Evolutionary conservation across 805 yeast genomes (phyloP).

Genomic region (Wickerhamiella sergipiensis): DNA sequence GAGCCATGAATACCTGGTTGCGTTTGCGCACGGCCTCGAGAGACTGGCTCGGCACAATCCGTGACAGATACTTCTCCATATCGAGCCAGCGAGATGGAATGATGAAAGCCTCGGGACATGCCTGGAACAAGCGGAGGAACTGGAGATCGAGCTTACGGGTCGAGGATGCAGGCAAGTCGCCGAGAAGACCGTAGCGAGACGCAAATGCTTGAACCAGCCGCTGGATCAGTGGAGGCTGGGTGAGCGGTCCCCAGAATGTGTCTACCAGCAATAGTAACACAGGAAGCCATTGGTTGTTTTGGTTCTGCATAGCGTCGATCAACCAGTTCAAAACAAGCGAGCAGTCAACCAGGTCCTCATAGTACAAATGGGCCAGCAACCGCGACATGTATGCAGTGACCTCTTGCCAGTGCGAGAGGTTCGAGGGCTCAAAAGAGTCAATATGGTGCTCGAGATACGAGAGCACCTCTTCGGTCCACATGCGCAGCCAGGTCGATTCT

Average conservation of each 20-base stretch:
- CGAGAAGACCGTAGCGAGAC: neutral
- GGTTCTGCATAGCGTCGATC: slow-evolving; percentile 35
- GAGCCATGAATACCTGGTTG: slow-evolving; percentile 11
- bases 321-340: slow-evolving; percentile 51
- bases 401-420: slow-evolving; percentile 28
- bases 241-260: slow-evolving; percentile 58
- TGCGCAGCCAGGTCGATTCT: slow-evolving; percentile 59
- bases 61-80: slow-evolving; percentile 2
- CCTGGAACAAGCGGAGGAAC: slow-evolving; percentile 4
- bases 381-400: slow-evolving; percentile 48
- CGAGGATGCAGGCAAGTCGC: neutral
- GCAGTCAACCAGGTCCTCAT: slow-evolving; percentile 53
- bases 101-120: slow-evolving; percentile 7
- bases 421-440: slow-evolving; percentile 24
- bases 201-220: slow-evolving; percentile 7
- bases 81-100: slow-evolving; percentile 7
- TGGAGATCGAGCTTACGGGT: slow-evolving; percentile 2
- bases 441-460: slow-evolving; percentile 42
- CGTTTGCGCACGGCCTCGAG: slow-evolving; percentile 8
- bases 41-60: neutral
- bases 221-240: slow-evolving; percentile 1
- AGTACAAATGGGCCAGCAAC: slow-evolving; percentile 49
- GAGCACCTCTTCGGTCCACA: slow-evolving; percentile 80
- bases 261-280: slow-evolving; percentile 39
- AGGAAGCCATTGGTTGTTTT: slow-evolving; percentile 31